phyloP scores from a whole-genome alignment of 1,284 basidiomycete species.

The Fomitopsis betulina region DNA sequence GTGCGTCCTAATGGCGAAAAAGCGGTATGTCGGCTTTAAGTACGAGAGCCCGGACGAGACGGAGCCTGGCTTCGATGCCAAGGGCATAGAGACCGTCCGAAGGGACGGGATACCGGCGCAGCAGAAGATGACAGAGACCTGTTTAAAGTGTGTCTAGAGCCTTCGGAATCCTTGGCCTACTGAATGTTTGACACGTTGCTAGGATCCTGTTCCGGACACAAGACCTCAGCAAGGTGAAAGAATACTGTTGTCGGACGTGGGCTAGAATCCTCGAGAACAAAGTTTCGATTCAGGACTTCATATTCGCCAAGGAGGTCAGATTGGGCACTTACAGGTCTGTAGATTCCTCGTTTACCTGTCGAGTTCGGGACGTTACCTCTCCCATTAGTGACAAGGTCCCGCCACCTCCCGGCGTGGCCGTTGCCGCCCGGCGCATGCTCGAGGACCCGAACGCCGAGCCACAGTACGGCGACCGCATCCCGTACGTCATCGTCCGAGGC shows the following conservation, averaged over 20 bases:
- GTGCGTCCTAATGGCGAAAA: slow-evolving; percentile 92
- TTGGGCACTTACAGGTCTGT: slow-evolving; percentile 86
- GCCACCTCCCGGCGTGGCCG: slow-evolving; percentile 87
- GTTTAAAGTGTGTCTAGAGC: slow-evolving; percentile 62
- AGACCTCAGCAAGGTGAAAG: slow-evolving; percentile 86
- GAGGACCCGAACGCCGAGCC: slow-evolving; percentile 81
- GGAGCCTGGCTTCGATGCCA: slow-evolving; percentile 88
- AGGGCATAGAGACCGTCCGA: slow-evolving; percentile 96
- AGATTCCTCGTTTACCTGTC: background rate
- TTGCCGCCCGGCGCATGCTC: slow-evolving; percentile 75
- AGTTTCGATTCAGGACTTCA: slow-evolving; percentile 85
- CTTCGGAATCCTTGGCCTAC: background rate
- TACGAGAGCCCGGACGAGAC: slow-evolving; percentile 81
- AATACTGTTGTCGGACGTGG: slow-evolving; percentile 87
- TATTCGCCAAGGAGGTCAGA: slow-evolving; percentile 91
- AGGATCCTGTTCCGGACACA: slow-evolving; percentile 88
- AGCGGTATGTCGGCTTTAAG: slow-evolving; percentile 95
- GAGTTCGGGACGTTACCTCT: background rate
- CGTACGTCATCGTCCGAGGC: slow-evolving; percentile 82
- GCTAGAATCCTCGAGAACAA: slow-evolving; percentile 78
- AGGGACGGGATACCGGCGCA: slow-evolving; percentile 88
- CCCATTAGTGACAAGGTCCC: slow-evolving; percentile 65
- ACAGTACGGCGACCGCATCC: slow-evolving; percentile 91
- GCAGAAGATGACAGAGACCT: slow-evolving; percentile 85
- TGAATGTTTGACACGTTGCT: background rate